Percentiles rank a stretch among this genome's conserved stretches.
Conservation (phyloP, 148 eudicot species). For the Drosera capensis region DNA sequence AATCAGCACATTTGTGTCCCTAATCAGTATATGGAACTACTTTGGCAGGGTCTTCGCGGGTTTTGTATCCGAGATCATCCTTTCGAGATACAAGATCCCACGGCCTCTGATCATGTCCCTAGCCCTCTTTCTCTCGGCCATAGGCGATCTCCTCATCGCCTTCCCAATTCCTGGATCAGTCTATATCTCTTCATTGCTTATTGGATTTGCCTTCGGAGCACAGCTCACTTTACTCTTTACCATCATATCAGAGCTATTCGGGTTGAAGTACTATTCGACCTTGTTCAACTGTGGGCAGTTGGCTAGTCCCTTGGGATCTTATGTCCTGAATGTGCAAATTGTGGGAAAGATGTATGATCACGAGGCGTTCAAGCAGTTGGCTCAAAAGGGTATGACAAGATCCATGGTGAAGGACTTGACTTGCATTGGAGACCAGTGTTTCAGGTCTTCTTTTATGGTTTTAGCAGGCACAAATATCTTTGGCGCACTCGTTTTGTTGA, state of each 20-base stretch:
- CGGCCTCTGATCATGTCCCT: slow-evolving; percentile 7
- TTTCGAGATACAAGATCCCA: slow-evolving; percentile 6
- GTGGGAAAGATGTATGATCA: slow-evolving; percentile 9
- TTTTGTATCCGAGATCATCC: slow-evolving; percentile 7
- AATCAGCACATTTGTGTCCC: slow-evolving; percentile 9
- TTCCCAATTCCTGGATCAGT: slow-evolving; percentile 6
- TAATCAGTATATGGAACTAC: slow-evolving; percentile 12
- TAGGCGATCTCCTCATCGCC: slow-evolving; percentile 8
- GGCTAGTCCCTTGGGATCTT: slow-evolving; percentile 9
- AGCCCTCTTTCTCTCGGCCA: slow-evolving; percentile 1
- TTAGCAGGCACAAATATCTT: slow-evolving; percentile 5
- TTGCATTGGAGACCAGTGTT: slow-evolving; percentile 7
- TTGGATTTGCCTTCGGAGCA: slow-evolving; percentile 9
- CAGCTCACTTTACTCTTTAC: slow-evolving; percentile 8
- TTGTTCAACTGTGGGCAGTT: slow-evolving; percentile 10
- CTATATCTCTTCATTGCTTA: slow-evolving; percentile 3
- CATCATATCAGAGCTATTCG: slow-evolving; percentile 9
- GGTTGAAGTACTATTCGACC: slow-evolving; percentile 11
- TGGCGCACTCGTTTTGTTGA: slow-evolving; percentile 4
- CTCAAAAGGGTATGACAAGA: slow-evolving; percentile 5
- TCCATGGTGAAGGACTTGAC: slow-evolving; percentile 10
- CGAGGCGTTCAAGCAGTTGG: slow-evolving; percentile 8
- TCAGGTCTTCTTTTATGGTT: slow-evolving; percentile 1
- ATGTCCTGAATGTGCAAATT: slow-evolving; percentile 6
- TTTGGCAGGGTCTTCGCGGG: slow-evolving; percentile 11